phyloP scores from a whole-genome alignment of 192 early-diverging fungal genomes.

The Rhizoclosmatium sp. region DNA sequence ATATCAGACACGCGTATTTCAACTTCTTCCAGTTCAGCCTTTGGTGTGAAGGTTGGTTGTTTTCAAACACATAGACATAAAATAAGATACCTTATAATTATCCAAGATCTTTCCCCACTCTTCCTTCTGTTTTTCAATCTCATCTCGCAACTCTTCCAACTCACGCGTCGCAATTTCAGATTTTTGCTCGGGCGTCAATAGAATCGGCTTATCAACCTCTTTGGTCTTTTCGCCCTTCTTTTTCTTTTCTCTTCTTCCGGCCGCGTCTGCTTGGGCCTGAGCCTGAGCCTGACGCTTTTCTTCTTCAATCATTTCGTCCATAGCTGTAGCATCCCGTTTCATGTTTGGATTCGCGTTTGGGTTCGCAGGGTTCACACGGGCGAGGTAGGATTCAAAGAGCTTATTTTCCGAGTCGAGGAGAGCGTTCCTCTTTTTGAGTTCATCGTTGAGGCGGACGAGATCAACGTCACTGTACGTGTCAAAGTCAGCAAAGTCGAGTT shows the following conservation, averaged over 20 bases:
- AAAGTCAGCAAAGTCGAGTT: constrained; percentile 55
- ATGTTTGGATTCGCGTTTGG: neutral
- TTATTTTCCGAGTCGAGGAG: constrained; percentile 59
- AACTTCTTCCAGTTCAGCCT: constrained; percentile 69
- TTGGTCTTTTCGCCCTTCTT: constrained; percentile 62
- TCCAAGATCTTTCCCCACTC: constrained; percentile 67
- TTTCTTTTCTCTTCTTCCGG: constrained; percentile 47
- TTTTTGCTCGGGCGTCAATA: constrained; percentile 66
- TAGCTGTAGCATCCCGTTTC: constrained; percentile 1
- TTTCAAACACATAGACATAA: neutral
- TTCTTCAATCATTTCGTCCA: constrained; percentile 28
- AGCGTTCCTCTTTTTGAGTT: constrained; percentile 50
- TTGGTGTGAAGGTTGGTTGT: neutral
- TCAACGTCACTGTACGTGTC: constrained; percentile 58
- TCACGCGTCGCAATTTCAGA: constrained; percentile 67
- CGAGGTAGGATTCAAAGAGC: constrained; percentile 60
- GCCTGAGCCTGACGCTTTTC: constrained; percentile 10
- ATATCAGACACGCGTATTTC: constrained; percentile 61
- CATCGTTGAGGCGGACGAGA: constrained; percentile 51
- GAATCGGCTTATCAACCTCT: constrained; percentile 52
- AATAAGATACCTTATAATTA: constrained; percentile 54
- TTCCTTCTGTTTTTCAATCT: constrained; percentile 67
- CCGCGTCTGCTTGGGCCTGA: constrained; percentile 15
- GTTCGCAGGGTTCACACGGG: constrained; percentile 48
- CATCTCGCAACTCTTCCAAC: constrained; percentile 66